Evolutionary conservation across 2,329 filamentous ascomycete species (phyloP), one percentile per base, ranked within the genome.

Genomic region (Cercospora sp.): DNA sequence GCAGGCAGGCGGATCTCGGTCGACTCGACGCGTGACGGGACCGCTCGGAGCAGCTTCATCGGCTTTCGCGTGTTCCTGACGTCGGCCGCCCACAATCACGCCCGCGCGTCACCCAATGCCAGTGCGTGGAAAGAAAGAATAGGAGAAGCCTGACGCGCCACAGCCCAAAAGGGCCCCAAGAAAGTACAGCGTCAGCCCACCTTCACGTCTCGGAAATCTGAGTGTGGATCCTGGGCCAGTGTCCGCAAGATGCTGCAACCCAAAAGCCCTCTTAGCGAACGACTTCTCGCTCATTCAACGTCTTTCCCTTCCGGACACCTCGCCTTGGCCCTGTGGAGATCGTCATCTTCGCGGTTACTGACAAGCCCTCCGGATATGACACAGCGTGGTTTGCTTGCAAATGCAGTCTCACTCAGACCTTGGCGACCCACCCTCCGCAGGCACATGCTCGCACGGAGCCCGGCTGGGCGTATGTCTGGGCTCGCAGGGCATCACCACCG

Each of bases 401-500:
- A 67, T 32, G 58, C 66, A 32, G 70, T 69, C 69, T 70, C 69
- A 70, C 66, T 66, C 64, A 58, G 53, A 1, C 45, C 70, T 72
- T 72, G 70, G 70, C 70, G 69, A 69, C 66, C 69, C 69, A 70
- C 69, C 37, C 51, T 55, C 8, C 57, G 53, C 69, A 68, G 69
- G 67, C 66, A 70, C 49, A 68, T 69, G 68, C 70, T 66, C 67
- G 66, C 49, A 69, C 62, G 34, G 68, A n/a, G 34, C 49, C 58
- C 65, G 68, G 65, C 55, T 16, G 57, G n/a, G n/a, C 45, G 59
- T 57, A 40, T 40, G 32, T 21, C 59, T 67, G 37, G 61, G 55
- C 61, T 53, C 61, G 28, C 57, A 60, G 43, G 37, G 28, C 53
- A 53, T 67, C 58, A 62, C 51, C 66, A 34, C 21, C 55, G 24